These are phyloP conservation scores for Glonium stellatum DNA, from an alignment of 495 filamentous ascomycete species.

Conservation along the genomic window DNA sequence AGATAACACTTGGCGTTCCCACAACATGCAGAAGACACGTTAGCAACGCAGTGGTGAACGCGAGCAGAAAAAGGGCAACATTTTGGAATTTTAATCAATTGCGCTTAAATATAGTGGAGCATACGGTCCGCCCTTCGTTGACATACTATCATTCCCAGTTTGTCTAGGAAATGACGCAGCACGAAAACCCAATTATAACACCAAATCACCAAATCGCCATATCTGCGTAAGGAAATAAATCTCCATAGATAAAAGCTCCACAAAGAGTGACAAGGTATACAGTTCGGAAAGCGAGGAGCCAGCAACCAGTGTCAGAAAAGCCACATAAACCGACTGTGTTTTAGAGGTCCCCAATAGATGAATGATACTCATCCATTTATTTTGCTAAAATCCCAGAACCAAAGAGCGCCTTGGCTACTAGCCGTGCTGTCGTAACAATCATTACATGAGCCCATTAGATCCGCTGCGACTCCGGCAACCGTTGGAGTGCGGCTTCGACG, in stretches of 20 bases:
- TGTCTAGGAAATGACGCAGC: too few species aligned
- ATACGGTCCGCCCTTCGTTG: too few species aligned
- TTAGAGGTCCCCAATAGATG: too few species aligned
- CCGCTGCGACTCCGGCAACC: conserved; percentile 15
- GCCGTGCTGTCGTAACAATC: conserved; percentile 1
- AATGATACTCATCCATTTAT: too few species aligned
- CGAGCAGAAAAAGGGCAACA: too few species aligned
- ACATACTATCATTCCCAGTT: too few species aligned
- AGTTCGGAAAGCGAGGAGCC: not conserved
- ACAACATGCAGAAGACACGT: too few species aligned
- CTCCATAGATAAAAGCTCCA: not conserved
- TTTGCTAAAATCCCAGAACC: not conserved
- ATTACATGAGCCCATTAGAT: not conserved
- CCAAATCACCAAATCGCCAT: not conserved
- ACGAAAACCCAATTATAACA: not conserved
- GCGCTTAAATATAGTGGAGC: too few species aligned
- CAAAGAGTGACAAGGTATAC: not conserved
- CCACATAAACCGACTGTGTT: too few species aligned
- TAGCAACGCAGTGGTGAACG: too few species aligned
- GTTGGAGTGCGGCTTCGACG: conserved; percentile 52
- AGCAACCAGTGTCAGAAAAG: not conserved
- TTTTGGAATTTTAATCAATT: too few species aligned
- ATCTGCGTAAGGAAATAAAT: not conserved
- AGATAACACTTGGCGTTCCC: too few species aligned
- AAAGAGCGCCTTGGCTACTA: not conserved